phyloP scores from a whole-genome alignment of 1,284 basidiomycete genomes.

The Puccinia horiana region DNA sequence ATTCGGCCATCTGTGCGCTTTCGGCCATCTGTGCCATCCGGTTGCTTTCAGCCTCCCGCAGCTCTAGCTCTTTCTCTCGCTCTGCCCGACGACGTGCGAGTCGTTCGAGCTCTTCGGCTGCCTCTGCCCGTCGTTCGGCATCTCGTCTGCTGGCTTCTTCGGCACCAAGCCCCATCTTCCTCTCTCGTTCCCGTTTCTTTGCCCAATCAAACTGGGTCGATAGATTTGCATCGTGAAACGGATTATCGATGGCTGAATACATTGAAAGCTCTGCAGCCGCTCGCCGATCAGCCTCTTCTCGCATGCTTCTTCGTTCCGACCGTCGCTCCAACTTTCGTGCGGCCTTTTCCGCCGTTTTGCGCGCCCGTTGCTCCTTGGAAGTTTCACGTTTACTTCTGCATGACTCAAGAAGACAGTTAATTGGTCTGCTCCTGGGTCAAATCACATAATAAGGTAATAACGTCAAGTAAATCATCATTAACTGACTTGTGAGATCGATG shows the following conservation, averaged over 20 bases:
- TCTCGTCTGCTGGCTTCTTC: conserved; percentile 81
- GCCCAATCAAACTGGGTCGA: conserved; percentile 95
- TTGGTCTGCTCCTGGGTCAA: neutral
- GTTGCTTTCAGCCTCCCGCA: conserved; percentile 89
- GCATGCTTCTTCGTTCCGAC: conserved; percentile 46
- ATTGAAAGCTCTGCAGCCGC: conserved; percentile 56
- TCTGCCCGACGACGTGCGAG: conserved; percentile 86
- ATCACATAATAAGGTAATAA: neutral
- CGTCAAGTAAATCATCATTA: neutral
- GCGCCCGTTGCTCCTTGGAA: conserved; percentile 51
- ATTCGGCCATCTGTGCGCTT: conserved; percentile 94
- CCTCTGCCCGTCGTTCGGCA: conserved; percentile 77
- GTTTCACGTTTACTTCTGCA: conserved; percentile 51
- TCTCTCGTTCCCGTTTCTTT: conserved; percentile 95
- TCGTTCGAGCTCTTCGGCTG: conserved; percentile 84
- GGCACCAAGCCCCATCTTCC: conserved; percentile 77
- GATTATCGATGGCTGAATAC: conserved; percentile 92
- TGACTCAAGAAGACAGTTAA: neutral
- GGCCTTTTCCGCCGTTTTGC: conserved; percentile 54
- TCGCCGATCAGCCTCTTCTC: conserved; percentile 53
- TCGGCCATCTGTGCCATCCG: conserved; percentile 85
- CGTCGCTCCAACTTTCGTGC: conserved; percentile 52
- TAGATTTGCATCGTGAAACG: conserved; percentile 94
- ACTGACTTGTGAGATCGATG: conserved; percentile 33
- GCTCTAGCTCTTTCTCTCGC: conserved; percentile 79